Evolutionary conservation across 345 rosid genomes (phyloP).

Genomic region (Citrus sp.): DNA sequence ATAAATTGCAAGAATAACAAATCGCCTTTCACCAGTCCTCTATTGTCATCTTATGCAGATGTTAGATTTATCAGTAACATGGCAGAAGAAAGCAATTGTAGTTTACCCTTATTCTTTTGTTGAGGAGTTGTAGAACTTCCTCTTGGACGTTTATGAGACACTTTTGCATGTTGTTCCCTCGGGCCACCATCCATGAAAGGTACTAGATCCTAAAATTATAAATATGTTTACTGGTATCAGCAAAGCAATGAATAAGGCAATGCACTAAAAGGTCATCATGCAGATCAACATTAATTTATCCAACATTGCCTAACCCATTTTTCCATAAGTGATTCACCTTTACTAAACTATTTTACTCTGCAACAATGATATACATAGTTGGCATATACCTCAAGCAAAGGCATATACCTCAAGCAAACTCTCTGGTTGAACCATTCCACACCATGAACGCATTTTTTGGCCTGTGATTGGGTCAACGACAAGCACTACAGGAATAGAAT

Average conservation of each 20-base stretch:
- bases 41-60: background rate
- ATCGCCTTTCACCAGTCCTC: background rate
- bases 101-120: conserved; percentile 59
- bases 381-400: conserved; percentile 63
- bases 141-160: conserved; percentile 86
- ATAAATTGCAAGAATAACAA: background rate
- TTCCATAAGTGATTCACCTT: background rate
- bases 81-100: background rate
- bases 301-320: background rate
- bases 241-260: background rate
- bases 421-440: conserved; percentile 92
- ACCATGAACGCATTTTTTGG: conserved; percentile 87
- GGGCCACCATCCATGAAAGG: conserved; percentile 98
- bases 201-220: conserved; percentile 59
- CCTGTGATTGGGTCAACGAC: conserved; percentile 97
- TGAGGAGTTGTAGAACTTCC: conserved; percentile 60
- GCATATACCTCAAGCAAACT: conserved; percentile 68
- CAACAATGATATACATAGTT: background rate
- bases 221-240: conserved; percentile 6
- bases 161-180: conserved; percentile 58
- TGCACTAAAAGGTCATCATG: background rate
- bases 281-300: background rate
- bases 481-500: conserved; percentile 82
- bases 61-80: background rate
- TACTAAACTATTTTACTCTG: background rate